Conservation (phyloP, 257 asterid genomes). For the Fraxinus quadrangulata region DNA sequence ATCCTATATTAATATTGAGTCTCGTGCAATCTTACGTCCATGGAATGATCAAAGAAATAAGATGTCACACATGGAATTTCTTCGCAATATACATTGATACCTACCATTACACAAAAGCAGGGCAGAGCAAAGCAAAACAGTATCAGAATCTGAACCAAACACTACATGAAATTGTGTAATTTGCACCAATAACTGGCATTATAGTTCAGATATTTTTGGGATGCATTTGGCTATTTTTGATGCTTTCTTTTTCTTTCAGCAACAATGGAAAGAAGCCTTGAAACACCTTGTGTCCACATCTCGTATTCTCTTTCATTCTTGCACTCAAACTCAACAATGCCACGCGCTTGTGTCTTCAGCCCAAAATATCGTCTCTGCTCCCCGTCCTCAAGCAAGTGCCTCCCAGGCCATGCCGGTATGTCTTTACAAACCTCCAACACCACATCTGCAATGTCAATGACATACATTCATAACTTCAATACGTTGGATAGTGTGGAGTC, state of each 20-base stretch:
- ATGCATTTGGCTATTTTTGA: constrained; percentile 28
- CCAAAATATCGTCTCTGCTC: constrained; percentile 90
- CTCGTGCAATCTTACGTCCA: neutral
- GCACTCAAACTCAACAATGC: constrained; percentile 68
- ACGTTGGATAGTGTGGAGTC: neutral
- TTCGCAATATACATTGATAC: neutral
- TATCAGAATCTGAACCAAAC: neutral
- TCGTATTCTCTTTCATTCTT: constrained; percentile 58
- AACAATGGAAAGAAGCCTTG: constrained; percentile 61
- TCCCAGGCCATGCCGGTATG: constrained; percentile 96
- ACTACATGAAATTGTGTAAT: neutral
- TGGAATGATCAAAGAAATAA: neutral
- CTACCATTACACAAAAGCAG: neutral
- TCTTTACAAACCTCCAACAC: constrained; percentile 75
- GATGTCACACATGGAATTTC: neutral
- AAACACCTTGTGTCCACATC: constrained; percentile 73
- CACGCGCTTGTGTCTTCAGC: constrained; percentile 76
- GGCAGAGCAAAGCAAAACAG: neutral
- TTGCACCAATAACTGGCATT: neutral
- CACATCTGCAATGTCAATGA: constrained; percentile 50
- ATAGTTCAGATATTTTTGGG: neutral
- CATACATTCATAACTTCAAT: neutral
- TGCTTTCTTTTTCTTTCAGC: constrained; percentile 54
- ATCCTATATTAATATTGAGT: neutral
- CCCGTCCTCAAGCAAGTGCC: constrained; percentile 91